These are phyloP conservation scores for Fusarium temperatum DNA, from an alignment of 2,329 filamentous ascomycete species.

Conservation along the genomic window DNA sequence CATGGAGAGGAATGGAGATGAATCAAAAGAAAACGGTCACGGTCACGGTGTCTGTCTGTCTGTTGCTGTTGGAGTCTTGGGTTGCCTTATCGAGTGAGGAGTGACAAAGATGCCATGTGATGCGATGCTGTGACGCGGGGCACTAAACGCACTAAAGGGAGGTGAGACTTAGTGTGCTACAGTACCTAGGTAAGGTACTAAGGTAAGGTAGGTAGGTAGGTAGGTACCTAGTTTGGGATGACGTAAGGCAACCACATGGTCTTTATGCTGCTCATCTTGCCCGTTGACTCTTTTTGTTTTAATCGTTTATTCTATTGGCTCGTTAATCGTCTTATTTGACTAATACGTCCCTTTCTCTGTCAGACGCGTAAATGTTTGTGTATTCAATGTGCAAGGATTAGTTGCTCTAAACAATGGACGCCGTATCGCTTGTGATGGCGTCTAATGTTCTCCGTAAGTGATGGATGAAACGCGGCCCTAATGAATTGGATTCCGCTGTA, in stretches of 20 bases:
- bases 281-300: not conserved
- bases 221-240: constrained; percentile 8
- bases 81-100: constrained; percentile 19
- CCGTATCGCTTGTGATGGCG: not conserved
- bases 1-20: not conserved
- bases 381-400: not conserved
- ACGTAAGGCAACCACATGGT: constrained; percentile 34
- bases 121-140: constrained; percentile 33
- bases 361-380: not conserved
- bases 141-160: not conserved
- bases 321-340: not conserved
- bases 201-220: no score
- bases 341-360: not conserved
- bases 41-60: constrained; percentile 29
- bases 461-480: not conserved
- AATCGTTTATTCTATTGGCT: not conserved
- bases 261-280: not conserved
- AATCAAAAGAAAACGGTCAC: constrained; percentile 24
- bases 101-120: constrained; percentile 35
- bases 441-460: not conserved
- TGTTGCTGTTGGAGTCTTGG: not conserved
- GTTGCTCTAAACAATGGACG: not conserved
- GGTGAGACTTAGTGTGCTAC: not conserved
- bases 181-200: no score
- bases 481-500: no score